These are phyloP conservation scores for Leccinum discolor DNA, from an alignment of 1,284 basidiomycete genomes.

Conservation along the genomic window DNA sequence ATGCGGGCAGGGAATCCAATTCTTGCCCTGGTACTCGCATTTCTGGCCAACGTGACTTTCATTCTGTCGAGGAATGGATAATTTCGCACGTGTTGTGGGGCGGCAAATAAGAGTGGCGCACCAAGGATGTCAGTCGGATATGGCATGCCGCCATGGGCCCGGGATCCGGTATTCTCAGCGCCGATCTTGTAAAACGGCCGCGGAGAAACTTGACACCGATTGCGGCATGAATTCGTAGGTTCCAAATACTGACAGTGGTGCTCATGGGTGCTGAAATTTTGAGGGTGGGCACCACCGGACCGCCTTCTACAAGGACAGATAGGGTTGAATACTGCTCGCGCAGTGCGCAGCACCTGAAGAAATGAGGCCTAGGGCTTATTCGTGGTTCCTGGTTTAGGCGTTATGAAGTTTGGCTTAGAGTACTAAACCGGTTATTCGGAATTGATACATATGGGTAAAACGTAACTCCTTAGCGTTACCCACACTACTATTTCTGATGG, in stretches of 20 bases:
- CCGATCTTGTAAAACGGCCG: background rate
- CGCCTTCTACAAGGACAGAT: background rate
- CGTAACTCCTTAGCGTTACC: background rate
- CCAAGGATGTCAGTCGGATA: background rate
- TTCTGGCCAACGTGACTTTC: too few relatives aligned
- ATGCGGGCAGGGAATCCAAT: background rate
- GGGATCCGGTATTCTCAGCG: background rate
- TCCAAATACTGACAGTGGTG: background rate
- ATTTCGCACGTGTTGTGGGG: background rate
- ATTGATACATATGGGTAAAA: background rate
- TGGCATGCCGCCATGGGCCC: background rate
- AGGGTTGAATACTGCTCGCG: background rate
- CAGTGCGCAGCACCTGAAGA: background rate
- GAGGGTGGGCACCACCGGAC: background rate
- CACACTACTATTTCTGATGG: background rate
- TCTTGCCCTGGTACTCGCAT: background rate
- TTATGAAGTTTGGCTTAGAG: background rate
- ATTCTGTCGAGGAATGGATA: background rate
- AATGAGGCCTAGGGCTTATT: background rate
- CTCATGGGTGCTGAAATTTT: background rate
- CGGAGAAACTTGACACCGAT: background rate
- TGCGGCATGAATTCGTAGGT: background rate
- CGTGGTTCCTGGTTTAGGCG: background rate
- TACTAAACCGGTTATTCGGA: too few relatives aligned
- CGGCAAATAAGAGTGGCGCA: background rate